Evolutionary conservation across 805 yeast species (phyloP).

Genomic region (Candida morakotiae): DNA sequence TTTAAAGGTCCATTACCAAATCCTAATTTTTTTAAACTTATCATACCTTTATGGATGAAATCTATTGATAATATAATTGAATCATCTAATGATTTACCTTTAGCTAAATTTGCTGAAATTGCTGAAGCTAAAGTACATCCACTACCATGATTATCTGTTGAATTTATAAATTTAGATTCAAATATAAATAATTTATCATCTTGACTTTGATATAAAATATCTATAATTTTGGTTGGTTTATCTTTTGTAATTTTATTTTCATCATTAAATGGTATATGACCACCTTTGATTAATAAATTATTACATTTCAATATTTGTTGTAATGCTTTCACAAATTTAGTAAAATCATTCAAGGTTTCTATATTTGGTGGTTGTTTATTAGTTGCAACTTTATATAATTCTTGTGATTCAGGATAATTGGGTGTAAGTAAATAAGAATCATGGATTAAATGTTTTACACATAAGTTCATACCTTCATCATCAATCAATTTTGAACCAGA

Average conservation of each 20-base stretch:
- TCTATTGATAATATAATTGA: constrained; percentile 57
- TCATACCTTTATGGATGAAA: constrained; percentile 64
- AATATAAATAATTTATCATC: constrained; percentile 36
- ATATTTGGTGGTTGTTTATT: constrained; percentile 7
- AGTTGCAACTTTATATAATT: constrained; percentile 27
- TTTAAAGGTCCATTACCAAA: constrained; percentile 72
- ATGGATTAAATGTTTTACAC: constrained; percentile 44
- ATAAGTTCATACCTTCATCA: constrained; percentile 39
- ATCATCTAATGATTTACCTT: constrained; percentile 39
- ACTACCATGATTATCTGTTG: constrained; percentile 77
- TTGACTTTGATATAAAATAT: constrained; percentile 48
- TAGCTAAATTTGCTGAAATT: constrained; percentile 71
- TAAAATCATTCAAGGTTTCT: constrained; percentile 31
- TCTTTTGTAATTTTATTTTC: constrained; percentile 1
- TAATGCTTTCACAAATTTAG: constrained; percentile 18
- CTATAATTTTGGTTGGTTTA: constrained; percentile 32
- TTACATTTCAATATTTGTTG: constrained; percentile 34
- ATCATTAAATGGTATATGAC: constrained; percentile 54
- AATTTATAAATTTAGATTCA: constrained; percentile 40
- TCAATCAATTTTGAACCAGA: constrained; percentile 63
- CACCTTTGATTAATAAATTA: constrained; percentile 73
- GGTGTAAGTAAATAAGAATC: constrained; percentile 69
- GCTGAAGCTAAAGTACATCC: constrained; percentile 87
- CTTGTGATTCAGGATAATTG: constrained; percentile 62
- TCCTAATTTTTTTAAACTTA: constrained; percentile 40